phyloP scores from a whole-genome alignment of 2,329 filamentous ascomycete species.

The Pseudogymnoascus sp. region DNA sequence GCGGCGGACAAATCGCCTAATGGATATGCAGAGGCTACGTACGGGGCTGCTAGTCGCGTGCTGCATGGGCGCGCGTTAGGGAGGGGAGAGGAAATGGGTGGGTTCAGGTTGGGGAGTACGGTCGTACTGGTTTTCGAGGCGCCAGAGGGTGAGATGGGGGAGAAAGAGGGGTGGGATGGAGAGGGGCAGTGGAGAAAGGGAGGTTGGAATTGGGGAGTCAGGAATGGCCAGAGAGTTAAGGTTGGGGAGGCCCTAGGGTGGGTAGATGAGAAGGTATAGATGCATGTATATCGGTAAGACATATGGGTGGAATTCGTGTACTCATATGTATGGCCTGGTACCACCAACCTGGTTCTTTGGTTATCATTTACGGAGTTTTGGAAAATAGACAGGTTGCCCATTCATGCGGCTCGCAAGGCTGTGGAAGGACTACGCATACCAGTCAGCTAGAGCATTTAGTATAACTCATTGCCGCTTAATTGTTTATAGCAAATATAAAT shows the following conservation, averaged over 20 bases:
- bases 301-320: background rate
- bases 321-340: background rate
- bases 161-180: slow-evolving; percentile 50
- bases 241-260: slow-evolving; percentile 81
- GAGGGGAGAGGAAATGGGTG: slow-evolving; percentile 94
- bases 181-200: slow-evolving; percentile 48
- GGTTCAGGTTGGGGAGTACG: slow-evolving; percentile 91
- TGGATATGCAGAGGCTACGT: slow-evolving; percentile 91
- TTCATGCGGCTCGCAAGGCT: background rate
- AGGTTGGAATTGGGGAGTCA: slow-evolving; percentile 80
- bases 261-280: slow-evolving; percentile 45
- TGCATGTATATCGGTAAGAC: background rate
- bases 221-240: slow-evolving; percentile 81
- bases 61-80: slow-evolving; percentile 77
- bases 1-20: slow-evolving; percentile 78
- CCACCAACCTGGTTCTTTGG: background rate
- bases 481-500: background rate
- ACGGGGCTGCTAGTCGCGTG: slow-evolving; percentile 67
- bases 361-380: background rate
- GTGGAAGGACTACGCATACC: background rate
- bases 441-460: background rate
- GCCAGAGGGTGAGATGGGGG: slow-evolving; percentile 52
- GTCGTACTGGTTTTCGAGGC: slow-evolving; percentile 96
- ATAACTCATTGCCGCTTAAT: background rate
- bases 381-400: background rate